phyloP scores from a whole-genome alignment of 148 eudicot species.

The Hydrangea macrophylla region DNA sequence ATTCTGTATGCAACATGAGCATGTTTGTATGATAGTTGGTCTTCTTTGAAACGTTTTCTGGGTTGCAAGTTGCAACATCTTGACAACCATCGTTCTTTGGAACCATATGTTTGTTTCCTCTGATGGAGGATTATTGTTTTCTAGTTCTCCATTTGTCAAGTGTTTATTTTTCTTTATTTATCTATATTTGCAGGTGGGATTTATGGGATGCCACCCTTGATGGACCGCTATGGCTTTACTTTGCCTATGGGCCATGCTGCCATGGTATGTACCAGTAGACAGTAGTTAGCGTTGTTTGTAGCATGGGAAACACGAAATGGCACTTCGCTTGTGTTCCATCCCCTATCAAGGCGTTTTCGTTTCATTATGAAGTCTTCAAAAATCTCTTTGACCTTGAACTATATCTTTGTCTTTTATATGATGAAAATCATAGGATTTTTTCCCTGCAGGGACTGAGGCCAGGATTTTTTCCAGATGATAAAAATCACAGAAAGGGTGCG shows the following conservation, averaged over 20 bases:
- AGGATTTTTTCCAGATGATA: conserved; percentile 66
- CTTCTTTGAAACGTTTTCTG: not conserved
- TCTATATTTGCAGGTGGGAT: conserved; percentile 75
- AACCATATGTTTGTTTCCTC: not conserved
- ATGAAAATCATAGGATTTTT: not conserved
- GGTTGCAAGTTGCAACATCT: not conserved
- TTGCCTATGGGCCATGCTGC: conserved; percentile 67
- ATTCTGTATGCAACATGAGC: not conserved
- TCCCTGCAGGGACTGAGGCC: conserved; percentile 71
- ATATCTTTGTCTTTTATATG: not conserved
- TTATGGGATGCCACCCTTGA: conserved; percentile 83
- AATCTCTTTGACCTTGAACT: not conserved
- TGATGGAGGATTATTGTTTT: not conserved
- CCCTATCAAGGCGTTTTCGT: not conserved
- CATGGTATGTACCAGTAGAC: conserved; percentile 63
- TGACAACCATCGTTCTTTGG: too few species aligned
- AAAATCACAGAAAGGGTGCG: conserved; percentile 55
- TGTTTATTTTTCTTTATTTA: not conserved
- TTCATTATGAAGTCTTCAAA: not conserved
- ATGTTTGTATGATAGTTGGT: not conserved
- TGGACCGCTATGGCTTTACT: conserved; percentile 82
- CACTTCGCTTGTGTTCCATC: not conserved
- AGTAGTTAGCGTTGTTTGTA: not conserved
- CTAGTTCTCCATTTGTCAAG: not conserved
- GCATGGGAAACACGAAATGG: not conserved